Base-by-base conservation (phyloP, 2,329 filamentous ascomycete species). In the Exserohilum rostratum region DNA sequence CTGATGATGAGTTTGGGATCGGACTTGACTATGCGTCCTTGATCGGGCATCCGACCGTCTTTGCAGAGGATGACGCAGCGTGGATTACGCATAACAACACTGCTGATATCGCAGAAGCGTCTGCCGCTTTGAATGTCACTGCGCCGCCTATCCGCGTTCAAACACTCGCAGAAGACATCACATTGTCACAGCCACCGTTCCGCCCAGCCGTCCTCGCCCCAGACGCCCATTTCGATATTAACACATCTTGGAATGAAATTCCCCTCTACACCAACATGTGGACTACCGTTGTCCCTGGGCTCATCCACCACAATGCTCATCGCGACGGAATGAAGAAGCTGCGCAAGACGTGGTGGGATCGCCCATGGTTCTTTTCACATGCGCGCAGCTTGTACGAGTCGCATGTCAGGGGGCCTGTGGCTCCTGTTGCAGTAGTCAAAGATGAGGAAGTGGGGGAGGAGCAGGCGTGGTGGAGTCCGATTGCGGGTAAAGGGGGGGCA, bases 391-490 rank as follows among this genome's bases (percentile, higher is more conserved):
- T 49, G 18, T 49, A 34, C 18, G 25, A 22, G 29, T 40, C 46
- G 15, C 31, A 49, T 33, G 37, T 35, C 10, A 29, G n/a, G 10
- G 29, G 46, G 5, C 29, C 46, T 6, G 37, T 42, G 13, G 35
- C 22, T 17, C 37, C 46, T 22, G 37, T 49, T 20, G 29, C 46
- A 34, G 46, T 42, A 5, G 29, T 49, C 12, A 27, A 25, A 5
- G 47, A 43, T 35, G 38, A 35, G 11, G 17, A 33, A 3, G 5
- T 6, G 13, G 47, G 30, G 3, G 18, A 12, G n/a, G 30, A 50
- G 38, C 47, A 50, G n/a, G 47, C 18, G 30, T 50, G 38, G 38
- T 50, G 38, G 38, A 43, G 38, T 42, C 47, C 47, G 10, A 42
- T 49, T 40, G 46, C 46, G 18, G 46, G 42, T 5, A 49, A 49